Conservation (phyloP, 768 basidiomycete genomes). For the Hysterangium stoloniferum region DNA sequence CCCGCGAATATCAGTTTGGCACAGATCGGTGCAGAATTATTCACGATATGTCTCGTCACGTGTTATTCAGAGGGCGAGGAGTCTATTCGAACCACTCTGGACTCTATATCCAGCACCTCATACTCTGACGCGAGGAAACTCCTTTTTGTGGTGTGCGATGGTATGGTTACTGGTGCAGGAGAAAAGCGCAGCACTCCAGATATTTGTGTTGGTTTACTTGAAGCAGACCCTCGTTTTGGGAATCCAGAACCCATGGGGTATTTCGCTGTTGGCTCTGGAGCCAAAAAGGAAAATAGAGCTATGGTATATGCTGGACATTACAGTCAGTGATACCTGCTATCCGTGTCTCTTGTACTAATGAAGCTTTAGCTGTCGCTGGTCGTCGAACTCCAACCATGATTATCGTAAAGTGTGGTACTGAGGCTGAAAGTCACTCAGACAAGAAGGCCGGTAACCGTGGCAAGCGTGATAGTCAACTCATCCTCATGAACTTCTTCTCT, state of each 20-base stretch:
- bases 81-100: constrained; percentile 82
- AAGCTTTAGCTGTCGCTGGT: constrained; percentile 60
- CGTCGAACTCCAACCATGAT: constrained; percentile 91
- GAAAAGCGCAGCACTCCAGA: constrained; percentile 96
- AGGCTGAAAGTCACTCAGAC: constrained; percentile 70
- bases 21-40: constrained; percentile 91
- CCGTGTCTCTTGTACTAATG: constrained; percentile 19
- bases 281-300: constrained; percentile 86
- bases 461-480: constrained; percentile 96
- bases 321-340: constrained; percentile 46
- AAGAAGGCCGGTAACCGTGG: constrained; percentile 97
- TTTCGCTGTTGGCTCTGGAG: constrained; percentile 80
- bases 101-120: constrained; percentile 83
- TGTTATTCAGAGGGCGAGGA: constrained; percentile 98
- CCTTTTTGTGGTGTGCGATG: constrained; percentile 91
- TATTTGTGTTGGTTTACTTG: constrained; percentile 85
- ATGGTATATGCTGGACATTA: constrained; percentile 99
- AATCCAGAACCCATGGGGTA: constrained; percentile 95
- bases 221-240: constrained; percentile 92
- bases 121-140: constrained; percentile 93
- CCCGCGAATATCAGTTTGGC: constrained; percentile 73
- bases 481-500: constrained; percentile 99
- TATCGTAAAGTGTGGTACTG: constrained; percentile 94
- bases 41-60: constrained; percentile 91
- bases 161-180: constrained; percentile 97